Conservation (phyloP, 2,329 filamentous ascomycete genomes). For the Neonectria hederae region DNA sequence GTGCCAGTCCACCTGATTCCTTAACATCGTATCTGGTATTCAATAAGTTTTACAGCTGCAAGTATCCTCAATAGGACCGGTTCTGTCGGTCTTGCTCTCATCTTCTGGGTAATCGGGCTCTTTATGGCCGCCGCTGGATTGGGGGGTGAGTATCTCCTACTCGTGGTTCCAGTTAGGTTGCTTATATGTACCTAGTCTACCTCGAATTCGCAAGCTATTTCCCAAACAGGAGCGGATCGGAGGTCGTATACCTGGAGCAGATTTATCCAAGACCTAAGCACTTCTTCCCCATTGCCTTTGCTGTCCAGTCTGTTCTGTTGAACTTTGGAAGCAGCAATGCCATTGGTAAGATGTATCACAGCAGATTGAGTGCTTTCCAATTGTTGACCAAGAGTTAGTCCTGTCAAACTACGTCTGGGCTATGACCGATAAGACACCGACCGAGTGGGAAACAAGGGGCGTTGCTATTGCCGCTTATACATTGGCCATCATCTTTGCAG, state of each 20-base stretch:
- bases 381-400: slow-evolving; percentile 49
- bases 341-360: slow-evolving; percentile 47
- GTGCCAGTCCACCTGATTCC: slow-evolving; percentile 36
- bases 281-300: slow-evolving; percentile 71
- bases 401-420: slow-evolving; percentile 70
- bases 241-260: slow-evolving; percentile 75
- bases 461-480: slow-evolving; percentile 72
- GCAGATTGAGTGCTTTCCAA: not conserved
- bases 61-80: slow-evolving; percentile 66
- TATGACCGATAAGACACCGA: slow-evolving; percentile 59
- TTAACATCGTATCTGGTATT: not conserved
- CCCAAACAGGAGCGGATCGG: slow-evolving; percentile 70
- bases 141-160: slow-evolving; percentile 30
- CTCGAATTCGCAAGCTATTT: slow-evolving; percentile 73
- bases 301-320: slow-evolving; percentile 70
- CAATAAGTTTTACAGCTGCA: slow-evolving; percentile 53
- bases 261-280: slow-evolving; percentile 71
- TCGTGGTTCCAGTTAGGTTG: not conserved
- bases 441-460: slow-evolving; percentile 71
- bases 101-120: slow-evolving; percentile 72
- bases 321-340: slow-evolving; percentile 74
- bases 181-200: slow-evolving; percentile 55
- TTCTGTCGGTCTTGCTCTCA: slow-evolving; percentile 68
- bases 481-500: slow-evolving; percentile 60
- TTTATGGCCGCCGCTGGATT: slow-evolving; percentile 65